Percentiles rank a stretch among this genome's conserved stretches.
Conservation (phyloP, 345 rosid species). For the Chamaenerion angustifolium region DNA sequence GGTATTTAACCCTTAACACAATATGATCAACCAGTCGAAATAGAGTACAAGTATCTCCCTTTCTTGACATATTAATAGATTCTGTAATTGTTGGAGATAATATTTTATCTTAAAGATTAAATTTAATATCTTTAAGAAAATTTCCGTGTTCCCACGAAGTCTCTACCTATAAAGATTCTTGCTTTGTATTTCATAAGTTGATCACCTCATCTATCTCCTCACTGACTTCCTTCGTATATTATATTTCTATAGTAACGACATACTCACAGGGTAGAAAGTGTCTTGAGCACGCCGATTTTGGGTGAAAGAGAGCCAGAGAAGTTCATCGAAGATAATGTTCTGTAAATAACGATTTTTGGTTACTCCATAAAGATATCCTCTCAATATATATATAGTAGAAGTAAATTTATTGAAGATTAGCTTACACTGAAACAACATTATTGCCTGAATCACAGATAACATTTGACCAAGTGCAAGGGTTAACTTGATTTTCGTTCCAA, state of each 20-base stretch:
- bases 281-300: conserved; percentile 41
- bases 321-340: conserved; percentile 68
- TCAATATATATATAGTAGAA: no score
- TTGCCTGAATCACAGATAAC: conserved; percentile 41
- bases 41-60: no score
- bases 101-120: no score
- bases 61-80: no score
- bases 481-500: conserved; percentile 78
- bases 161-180: no score
- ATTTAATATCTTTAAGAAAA: no score
- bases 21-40: no score
- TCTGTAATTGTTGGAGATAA: no score
- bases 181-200: no score
- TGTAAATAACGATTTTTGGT: conserved; percentile 17
- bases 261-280: conserved; percentile 67
- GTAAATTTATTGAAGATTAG: background rate
- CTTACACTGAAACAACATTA: conserved; percentile 70
- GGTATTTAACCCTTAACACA: no score
- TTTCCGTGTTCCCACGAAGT: no score
- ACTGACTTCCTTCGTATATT: background rate
- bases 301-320: conserved; percentile 71
- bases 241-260: background rate
- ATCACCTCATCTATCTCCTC: no score
- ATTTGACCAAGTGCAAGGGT: conserved; percentile 90
- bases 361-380: background rate